These are phyloP conservation scores for Fusarium protoensiforme DNA, from an alignment of 2,329 filamentous ascomycete species.

Conservation along the genomic window DNA sequence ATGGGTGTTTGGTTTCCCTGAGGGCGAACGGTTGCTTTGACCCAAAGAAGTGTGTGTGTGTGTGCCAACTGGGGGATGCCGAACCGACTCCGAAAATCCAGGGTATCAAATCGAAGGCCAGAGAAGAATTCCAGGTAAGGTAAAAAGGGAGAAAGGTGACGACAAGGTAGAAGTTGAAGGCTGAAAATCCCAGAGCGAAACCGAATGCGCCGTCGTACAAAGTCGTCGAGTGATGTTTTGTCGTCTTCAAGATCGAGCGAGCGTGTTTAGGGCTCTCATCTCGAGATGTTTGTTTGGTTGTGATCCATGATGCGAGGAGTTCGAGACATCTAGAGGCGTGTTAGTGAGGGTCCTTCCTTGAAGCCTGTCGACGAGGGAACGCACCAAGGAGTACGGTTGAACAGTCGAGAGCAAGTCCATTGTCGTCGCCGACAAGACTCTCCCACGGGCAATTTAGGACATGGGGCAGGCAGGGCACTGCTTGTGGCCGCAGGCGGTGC, in stretches of 20 bases:
- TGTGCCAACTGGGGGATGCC: neutral
- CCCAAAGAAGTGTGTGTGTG: neutral
- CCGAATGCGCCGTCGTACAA: slow-evolving; percentile 20
- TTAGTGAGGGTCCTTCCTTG: neutral
- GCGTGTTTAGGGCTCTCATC: slow-evolving; percentile 10
- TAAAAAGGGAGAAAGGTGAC: slow-evolving; percentile 5
- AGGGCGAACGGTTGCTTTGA: neutral
- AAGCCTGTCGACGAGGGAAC: neutral
- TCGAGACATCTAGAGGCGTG: neutral
- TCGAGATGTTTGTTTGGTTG: neutral
- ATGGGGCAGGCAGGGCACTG: slow-evolving; percentile 60
- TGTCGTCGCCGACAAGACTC: slow-evolving; percentile 12
- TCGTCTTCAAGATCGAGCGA: slow-evolving; percentile 15
- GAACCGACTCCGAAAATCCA: slow-evolving; percentile 15
- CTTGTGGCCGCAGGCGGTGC: slow-evolving; percentile 61
- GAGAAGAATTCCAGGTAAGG: neutral
- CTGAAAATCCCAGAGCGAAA: neutral
- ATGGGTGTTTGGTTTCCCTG: neutral
- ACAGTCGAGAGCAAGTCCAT: neutral
- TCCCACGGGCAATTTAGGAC: slow-evolving; percentile 41
- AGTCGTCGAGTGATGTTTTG: slow-evolving; percentile 16
- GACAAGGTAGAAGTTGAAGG: slow-evolving; percentile 4
- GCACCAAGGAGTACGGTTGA: neutral
- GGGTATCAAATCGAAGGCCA: slow-evolving; percentile 21
- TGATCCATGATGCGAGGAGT: neutral